Percentiles rank a stretch among this genome's conserved stretches.
These are phyloP conservation scores for Allodekkera sacchari DNA, from an alignment of 805 yeast genomes.

Conservation along the genomic window DNA sequence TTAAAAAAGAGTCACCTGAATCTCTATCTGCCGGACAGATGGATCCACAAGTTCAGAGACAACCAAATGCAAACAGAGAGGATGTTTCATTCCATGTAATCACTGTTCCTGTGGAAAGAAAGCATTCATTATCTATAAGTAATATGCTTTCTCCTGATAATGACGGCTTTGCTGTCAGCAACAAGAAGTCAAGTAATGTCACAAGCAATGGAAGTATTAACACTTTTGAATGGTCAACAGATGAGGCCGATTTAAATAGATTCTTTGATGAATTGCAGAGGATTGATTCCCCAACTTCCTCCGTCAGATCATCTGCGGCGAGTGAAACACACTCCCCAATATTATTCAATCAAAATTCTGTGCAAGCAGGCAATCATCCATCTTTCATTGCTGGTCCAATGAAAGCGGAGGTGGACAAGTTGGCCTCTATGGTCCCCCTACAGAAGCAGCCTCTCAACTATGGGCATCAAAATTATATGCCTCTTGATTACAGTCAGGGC, in stretches of 20 bases:
- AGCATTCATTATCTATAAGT: not conserved
- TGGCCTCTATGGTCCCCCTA: too few species aligned
- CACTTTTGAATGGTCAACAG: constrained; percentile 28
- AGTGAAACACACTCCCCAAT: constrained; percentile 13
- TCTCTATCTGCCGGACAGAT: not conserved
- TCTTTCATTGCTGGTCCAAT: too few species aligned
- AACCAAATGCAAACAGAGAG: too few species aligned
- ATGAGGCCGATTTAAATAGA: constrained; percentile 30
- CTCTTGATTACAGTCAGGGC: too few species aligned
- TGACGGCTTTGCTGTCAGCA: too few species aligned
- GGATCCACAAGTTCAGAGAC: too few species aligned
- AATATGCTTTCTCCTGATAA: too few species aligned
- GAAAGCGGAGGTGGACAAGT: too few species aligned
- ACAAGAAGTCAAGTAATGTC: too few species aligned
- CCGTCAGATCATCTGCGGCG: constrained; percentile 12
- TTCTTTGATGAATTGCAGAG: constrained; percentile 43
- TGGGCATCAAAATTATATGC: constrained; percentile 1
- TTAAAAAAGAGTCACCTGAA: not conserved
- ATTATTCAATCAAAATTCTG: too few species aligned
- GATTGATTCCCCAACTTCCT: constrained; percentile 17
- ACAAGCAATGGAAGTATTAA: constrained; percentile 1
- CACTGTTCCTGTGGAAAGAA: not conserved
- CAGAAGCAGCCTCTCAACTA: not conserved
- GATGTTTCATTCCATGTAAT: too few species aligned
- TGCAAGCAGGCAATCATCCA: too few species aligned